These are phyloP conservation scores for Huntiella savannae DNA, from an alignment of 2,329 filamentous ascomycete genomes.

Conservation along the genomic window DNA sequence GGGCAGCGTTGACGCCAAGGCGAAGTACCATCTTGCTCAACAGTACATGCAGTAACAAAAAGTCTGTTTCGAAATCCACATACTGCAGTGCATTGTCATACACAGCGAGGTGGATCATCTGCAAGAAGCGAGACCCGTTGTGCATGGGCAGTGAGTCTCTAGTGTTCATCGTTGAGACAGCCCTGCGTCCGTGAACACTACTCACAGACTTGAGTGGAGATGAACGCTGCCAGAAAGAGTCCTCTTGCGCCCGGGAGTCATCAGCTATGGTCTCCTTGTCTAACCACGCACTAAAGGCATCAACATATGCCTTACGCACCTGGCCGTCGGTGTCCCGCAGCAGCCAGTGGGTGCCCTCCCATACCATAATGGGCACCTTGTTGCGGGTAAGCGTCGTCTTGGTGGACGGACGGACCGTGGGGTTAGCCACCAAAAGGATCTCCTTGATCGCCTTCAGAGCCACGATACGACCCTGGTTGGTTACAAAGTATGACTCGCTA, in stretches of 20 bases:
- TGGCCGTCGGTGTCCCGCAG: constrained; percentile 58
- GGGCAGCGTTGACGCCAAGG: constrained; percentile 64
- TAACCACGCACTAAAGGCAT: constrained; percentile 70
- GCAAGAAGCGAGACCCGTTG: constrained; percentile 40
- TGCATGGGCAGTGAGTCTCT: constrained; percentile 23
- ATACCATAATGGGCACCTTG: constrained; percentile 60
- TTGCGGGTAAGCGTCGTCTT: constrained; percentile 50
- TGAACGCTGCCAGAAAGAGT: constrained; percentile 27
- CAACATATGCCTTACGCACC: constrained; percentile 70
- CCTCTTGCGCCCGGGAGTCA: constrained; percentile 45
- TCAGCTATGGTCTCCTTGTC: constrained; percentile 53
- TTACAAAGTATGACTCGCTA: constrained; percentile 32
- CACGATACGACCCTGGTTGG: constrained; percentile 35
- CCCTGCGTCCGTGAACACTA: constrained; percentile 31
- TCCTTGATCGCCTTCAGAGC: constrained; percentile 66
- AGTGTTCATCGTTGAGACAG: constrained; percentile 46
- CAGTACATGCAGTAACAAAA: constrained; percentile 59
- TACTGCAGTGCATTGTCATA: constrained; percentile 72
- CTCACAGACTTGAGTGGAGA: constrained; percentile 20
- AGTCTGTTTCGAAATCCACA: constrained; percentile 52
- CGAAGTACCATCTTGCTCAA: constrained; percentile 54
- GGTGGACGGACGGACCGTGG: constrained; percentile 36
- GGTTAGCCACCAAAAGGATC: constrained; percentile 67
- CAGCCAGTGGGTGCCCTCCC: constrained; percentile 95
- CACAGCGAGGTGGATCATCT: constrained; percentile 67